Evolutionary conservation across 2,329 filamentous ascomycete species (phyloP).

Genomic region (Dactylellina drechsleri): DNA sequence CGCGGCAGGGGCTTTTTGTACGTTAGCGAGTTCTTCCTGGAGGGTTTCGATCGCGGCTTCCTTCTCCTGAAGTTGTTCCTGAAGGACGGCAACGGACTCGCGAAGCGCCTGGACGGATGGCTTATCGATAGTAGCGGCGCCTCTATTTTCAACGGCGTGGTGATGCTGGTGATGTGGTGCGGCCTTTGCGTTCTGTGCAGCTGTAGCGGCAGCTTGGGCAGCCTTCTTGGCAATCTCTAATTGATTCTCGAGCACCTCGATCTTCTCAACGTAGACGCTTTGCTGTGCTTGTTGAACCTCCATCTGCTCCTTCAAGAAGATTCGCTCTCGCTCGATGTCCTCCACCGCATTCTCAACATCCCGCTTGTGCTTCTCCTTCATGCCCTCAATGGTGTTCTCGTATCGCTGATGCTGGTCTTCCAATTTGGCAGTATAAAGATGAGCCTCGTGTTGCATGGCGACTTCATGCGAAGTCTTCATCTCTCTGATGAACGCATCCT

Average conservation of each 20-base stretch:
- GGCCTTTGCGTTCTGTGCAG: constrained; percentile 69
- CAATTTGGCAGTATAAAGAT: constrained; percentile 67
- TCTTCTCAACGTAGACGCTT: constrained; percentile 84
- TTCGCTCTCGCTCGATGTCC: constrained; percentile 82
- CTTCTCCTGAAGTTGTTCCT: constrained; percentile 94
- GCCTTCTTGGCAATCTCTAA: constrained; percentile 89
- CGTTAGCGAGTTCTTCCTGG: constrained; percentile 74
- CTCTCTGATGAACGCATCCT: constrained; percentile 68
- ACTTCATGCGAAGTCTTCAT: constrained; percentile 60
- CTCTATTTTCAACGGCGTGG: constrained; percentile 60
- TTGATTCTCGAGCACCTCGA: constrained; percentile 86
- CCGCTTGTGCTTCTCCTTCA: constrained; percentile 78
- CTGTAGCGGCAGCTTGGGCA: constrained; percentile 81
- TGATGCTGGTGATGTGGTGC: constrained; percentile 34
- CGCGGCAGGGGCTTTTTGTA: constrained; percentile 82
- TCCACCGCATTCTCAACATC: constrained; percentile 78
- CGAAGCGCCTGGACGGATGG: constrained; percentile 93
- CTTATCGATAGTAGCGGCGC: constrained; percentile 71
- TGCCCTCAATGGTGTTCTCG: constrained; percentile 76
- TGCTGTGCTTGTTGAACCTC: constrained; percentile 84
- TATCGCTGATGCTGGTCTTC: constrained; percentile 71
- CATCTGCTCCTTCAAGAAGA: constrained; percentile 81
- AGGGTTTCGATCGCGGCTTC: constrained; percentile 89
- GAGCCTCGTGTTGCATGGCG: constrained; percentile 67
- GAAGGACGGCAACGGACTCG: constrained; percentile 93